Conservation (phyloP, 371 early-diverging fungal species). For the Rhizopus microsporus region DNA sequence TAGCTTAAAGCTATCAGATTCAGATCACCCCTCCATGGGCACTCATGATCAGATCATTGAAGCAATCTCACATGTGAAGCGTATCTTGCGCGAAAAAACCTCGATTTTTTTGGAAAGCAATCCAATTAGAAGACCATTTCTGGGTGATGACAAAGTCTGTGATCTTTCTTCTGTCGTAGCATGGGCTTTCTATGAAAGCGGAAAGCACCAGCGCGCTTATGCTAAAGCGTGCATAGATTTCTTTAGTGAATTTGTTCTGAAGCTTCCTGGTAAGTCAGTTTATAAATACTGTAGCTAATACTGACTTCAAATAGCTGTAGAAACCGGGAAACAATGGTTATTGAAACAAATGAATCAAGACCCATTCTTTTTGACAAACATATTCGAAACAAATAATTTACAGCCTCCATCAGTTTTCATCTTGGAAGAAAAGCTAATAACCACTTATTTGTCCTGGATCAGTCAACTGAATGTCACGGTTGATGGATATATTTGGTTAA, state of each 20-base stretch:
- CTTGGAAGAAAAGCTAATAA: neutral
- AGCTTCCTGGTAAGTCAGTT: constrained; percentile 18
- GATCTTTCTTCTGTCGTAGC: constrained; percentile 50
- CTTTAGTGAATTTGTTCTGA: constrained; percentile 39
- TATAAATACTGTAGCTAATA: neutral
- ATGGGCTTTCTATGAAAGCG: constrained; percentile 66
- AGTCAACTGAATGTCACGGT: constrained; percentile 28
- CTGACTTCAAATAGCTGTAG: constrained; percentile 5
- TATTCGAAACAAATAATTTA: constrained; percentile 25
- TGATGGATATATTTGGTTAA: constrained; percentile 46
- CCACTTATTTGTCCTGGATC: constrained; percentile 26
- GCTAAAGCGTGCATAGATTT: constrained; percentile 61
- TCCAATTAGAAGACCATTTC: constrained; percentile 47
- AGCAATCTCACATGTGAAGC: constrained; percentile 61
- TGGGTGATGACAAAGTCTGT: constrained; percentile 38
- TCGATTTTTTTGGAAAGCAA: constrained; percentile 46
- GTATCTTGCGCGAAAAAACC: constrained; percentile 57
- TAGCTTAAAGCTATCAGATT: constrained; percentile 62
- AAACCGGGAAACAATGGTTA: constrained; percentile 30
- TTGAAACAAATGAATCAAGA: constrained; percentile 8
- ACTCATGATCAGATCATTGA: constrained; percentile 56
- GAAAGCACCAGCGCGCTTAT: constrained; percentile 57
- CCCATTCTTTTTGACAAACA: constrained; percentile 11
- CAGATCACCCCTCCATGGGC: constrained; percentile 67
- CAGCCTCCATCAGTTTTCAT: constrained; percentile 3